Conservation (phyloP, 2,329 filamentous ascomycete genomes). For the Podosphaera fusca region DNA sequence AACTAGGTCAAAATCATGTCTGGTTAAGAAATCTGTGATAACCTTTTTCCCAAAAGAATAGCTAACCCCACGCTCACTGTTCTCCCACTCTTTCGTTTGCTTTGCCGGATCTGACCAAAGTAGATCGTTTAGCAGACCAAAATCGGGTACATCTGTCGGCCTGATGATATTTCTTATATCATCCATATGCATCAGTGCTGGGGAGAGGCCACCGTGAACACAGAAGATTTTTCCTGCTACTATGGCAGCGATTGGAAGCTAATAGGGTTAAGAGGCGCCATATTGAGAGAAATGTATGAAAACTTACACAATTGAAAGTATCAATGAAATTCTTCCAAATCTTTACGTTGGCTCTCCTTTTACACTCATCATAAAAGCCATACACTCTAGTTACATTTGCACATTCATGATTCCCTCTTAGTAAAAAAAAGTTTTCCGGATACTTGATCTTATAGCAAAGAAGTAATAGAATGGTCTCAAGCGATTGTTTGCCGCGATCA, state of each 20-base stretch:
- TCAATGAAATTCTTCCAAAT: conserved; percentile 97
- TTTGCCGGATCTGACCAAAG: conserved; percentile 96
- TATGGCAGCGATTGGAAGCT: conserved; percentile 79
- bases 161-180: conserved; percentile 91
- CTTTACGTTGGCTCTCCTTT: conserved; percentile 97
- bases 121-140: conserved; percentile 81
- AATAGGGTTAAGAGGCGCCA: conserved; percentile 5
- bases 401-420: conserved; percentile 97
- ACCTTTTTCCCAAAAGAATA: conserved; percentile 98
- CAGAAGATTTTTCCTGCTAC: conserved; percentile 96
- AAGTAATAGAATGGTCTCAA: conserved; percentile 81
- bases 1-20: conserved; percentile 91
- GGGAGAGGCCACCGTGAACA: conserved; percentile 84
- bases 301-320: conserved; percentile 56
- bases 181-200: conserved; percentile 87
- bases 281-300: background rate
- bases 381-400: conserved; percentile 98
- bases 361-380: conserved; percentile 99
- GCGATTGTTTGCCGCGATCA: conserved; percentile 81
- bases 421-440: conserved; percentile 97
- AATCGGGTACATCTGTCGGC: conserved; percentile 92
- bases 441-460: conserved; percentile 98
- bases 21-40: conserved; percentile 82
- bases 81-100: conserved; percentile 95
- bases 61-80: conserved; percentile 87